Percentiles rank a stretch among this genome's conserved stretches.
Conservation (phyloP, 371 early-diverging fungal genomes). For the Lichtheimia ornata region DNA sequence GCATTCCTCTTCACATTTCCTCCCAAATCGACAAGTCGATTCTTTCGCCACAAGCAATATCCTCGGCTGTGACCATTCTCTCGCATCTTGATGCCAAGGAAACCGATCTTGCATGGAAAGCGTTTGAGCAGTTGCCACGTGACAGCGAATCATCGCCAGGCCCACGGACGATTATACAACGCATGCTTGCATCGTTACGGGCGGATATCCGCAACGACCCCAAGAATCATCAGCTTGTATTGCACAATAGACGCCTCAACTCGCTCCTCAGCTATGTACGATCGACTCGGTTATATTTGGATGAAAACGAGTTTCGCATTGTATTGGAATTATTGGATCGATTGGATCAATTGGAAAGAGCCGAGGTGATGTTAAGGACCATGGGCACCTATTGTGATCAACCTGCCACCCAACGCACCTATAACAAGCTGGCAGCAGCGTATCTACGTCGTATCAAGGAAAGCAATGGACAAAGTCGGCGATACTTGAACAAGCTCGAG, state of each 20-base stretch:
- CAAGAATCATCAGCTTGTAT: conserved; percentile 11
- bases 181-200: conserved; percentile 22
- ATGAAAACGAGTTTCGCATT: conserved; percentile 21
- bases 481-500: conserved; percentile 27
- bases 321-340: conserved; percentile 31
- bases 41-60: conserved; percentile 21
- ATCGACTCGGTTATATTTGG: conserved; percentile 14
- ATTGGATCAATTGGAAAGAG: conserved; percentile 26
- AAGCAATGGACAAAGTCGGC: conserved; percentile 18
- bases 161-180: conserved; percentile 12
- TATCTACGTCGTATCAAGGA: conserved; percentile 29
- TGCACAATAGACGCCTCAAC: conserved; percentile 23
- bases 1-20: conserved; percentile 30
- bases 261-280: conserved; percentile 17
- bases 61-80: conserved; percentile 26
- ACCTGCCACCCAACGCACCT: conserved; percentile 17
- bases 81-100: conserved; percentile 19
- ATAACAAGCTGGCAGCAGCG: conserved; percentile 30
- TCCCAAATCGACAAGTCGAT: conserved; percentile 24
- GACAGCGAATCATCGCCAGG: neutral
- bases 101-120: conserved; percentile 26
- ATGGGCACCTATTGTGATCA: conserved; percentile 21
- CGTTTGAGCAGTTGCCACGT: conserved; percentile 17
- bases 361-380: conserved; percentile 31
- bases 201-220: conserved; percentile 15